Evolutionary conservation across 148 eudicot species (phyloP), one percentile per base, ranked within the genome.

Genomic region (Bassia scoparia): DNA sequence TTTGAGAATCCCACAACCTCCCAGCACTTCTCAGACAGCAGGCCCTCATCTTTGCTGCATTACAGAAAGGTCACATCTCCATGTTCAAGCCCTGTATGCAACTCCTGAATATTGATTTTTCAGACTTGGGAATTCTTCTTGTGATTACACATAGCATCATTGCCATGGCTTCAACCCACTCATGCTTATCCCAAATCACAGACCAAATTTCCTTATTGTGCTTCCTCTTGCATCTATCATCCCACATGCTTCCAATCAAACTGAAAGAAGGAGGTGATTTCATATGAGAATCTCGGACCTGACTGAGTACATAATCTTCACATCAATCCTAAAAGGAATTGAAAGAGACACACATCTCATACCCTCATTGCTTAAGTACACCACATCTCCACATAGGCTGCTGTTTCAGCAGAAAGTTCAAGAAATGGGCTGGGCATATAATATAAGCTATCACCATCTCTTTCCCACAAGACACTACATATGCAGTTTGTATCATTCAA

Each of bases 31-130:
- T 8, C 52, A 12, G 52, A n/a, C 13, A 10, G 52, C 3, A 12
- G 10, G 52, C 3, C 18, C 52, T 0, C n/a, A n/a, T 16, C 13
- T 17, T 6, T 48, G 10, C 52, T 17, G 14, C 52, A 48, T n/a
- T 0, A 5, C 18, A 12, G 0, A 3, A 48, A 2, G 13, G 4
- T 48, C 10, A 3, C 15, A 16, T 17, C 15, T 17, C 15, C 2
- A 12, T 14, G 3, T 48, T 16, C 0, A n/a, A 12, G 16, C 0
- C 52, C 2, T 10, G n/a, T n/a, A n/a, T n/a, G 10, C 3, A 3
- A 4, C 2, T 3, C 18, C 14, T 2, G 16, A 14, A 48, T 0
- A 2, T n/a, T 0, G 0, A 10, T 0, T 17, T 5, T 10, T 0
- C 0, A 0, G 3, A 2, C 14, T 5, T 4, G 0, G 10, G 0